Evolutionary conservation across 148 eudicot genomes (phyloP), one percentile per base, ranked within the genome.

Genomic region (Agrostemma githago): DNA sequence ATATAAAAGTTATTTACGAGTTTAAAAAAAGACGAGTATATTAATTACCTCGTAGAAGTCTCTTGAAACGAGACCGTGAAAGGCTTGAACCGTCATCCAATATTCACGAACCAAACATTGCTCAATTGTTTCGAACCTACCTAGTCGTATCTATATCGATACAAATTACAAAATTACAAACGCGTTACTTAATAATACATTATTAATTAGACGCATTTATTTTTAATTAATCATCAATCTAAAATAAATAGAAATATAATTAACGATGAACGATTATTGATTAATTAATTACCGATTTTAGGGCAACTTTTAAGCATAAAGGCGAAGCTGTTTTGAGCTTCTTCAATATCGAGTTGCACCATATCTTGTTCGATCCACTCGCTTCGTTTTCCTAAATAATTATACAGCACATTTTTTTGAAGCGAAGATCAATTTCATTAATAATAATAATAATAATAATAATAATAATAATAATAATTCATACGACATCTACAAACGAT

Each of bases 81-180:
- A 65, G 14, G 77, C 77, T 42, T 74, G 77, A 20, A 40, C 71
- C 2, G 77, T 74, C 77, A 74, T 74, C 77, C 71, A 53, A 66
- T 65, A 74, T 66, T 74, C 77, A 6, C 77, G 77, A 14, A 17
- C 38, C 64, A 74, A 53, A 21, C 77, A 74, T 66, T 74, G 77
- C 44, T 74, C 71, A 39, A 74, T 58, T 20, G 71, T 74, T 56
- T 74, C 71, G 37, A 12, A 66, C 56, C 77, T 65, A 17, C 77
- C 77, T 54, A 65, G 53, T 66, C 77, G 53, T 53, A 74, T 74
- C 77, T 74, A 26, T n/a, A 46, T 73, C 57, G 61, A 26, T 26
- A 26, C 34, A 26, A 26, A 26, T 26, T 26, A 62, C 15, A 21
- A 43, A 62, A 2, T 12, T 40, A 46, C 21, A 46, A 26, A 26